Base-by-base conservation (phyloP, 495 filamentous ascomycete genomes). In the Tuber aestivum region DNA sequence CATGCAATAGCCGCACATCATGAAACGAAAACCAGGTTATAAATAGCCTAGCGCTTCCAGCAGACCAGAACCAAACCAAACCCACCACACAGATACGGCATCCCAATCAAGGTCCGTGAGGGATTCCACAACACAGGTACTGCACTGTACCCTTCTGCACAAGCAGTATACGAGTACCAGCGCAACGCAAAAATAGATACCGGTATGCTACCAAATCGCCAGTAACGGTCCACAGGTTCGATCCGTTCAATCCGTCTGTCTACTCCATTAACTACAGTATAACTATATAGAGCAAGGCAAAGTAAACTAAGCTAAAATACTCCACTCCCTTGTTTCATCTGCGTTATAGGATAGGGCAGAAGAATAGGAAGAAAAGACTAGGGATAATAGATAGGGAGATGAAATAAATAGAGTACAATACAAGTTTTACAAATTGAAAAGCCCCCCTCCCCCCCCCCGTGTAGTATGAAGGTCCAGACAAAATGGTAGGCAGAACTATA, bases 21-120 rank as follows among this genome's bases (percentile, higher is more conserved):
- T 61, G 50, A 61, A 61, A 61, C 50, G 9, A 61, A 27, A 61
- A 32, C 50, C 16, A 20, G 20, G 42, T 16, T 32, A 61, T 61
- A 61, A 61, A 61, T 61, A 61, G 27, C 50, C n/a, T n/a, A 61
- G 50, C 50, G 50, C 50, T 61, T 61, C 50, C 50, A 61, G 50
- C 50, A 9, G 10, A 10, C 48, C 48, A 56, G 20, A 10, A n/a
- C 48, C 48, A 56, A 8, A 61, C 50, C 18, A 20, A 40, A 40
- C 38, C 38, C 20, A 21, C 44, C 3, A 9, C 50, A 32, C 3
- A 61, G 12, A 9, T n/a, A n/a, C 23, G n/a, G n/a, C n/a, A n/a
- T n/a, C 12, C 50, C 23, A 61, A 61, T 61, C 50, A 61, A 61
- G n/a, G 14, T 23, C 50, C 50, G 10, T 10, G 50, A 61, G 10